These are phyloP conservation scores for Bacidia gigantensis DNA, from an alignment of 495 filamentous ascomycete species.

Conservation along the genomic window DNA sequence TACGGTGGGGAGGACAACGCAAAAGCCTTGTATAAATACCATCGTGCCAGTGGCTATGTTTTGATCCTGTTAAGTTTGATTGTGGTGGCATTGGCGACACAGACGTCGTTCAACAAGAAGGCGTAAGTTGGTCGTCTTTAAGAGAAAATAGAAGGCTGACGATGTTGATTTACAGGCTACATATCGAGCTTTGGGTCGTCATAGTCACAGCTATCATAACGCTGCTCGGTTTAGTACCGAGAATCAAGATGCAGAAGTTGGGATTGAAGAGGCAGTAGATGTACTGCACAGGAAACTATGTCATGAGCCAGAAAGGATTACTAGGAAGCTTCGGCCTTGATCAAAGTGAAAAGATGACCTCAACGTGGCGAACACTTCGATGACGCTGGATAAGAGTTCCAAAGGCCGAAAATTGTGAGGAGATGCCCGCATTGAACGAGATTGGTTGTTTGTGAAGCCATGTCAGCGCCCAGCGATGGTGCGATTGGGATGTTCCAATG, in stretches of 20 bases:
- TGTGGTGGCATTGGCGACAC: conserved; percentile 60
- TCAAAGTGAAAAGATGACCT: too few relatives aligned
- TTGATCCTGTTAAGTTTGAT: conserved; percentile 54
- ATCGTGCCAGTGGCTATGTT: conserved; percentile 65
- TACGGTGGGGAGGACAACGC: conserved; percentile 70
- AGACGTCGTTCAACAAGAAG: conserved; percentile 52
- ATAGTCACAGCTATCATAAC: conserved; percentile 45
- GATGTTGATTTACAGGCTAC: conserved; percentile 26
- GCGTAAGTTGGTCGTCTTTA: conserved; percentile 17
- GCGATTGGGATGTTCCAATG: too few relatives aligned
- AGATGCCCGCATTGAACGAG: too few relatives aligned
- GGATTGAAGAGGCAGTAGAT: conserved; percentile 32
- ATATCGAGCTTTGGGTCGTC: conserved; percentile 62
- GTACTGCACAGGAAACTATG: too few relatives aligned
- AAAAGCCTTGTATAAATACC: conserved; percentile 78
- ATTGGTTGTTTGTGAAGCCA: too few relatives aligned
- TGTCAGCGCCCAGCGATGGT: too few relatives aligned
- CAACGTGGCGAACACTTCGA: too few relatives aligned
- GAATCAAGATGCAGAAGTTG: conserved; percentile 74
- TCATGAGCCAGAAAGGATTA: too few relatives aligned
- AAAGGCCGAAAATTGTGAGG: too few relatives aligned
- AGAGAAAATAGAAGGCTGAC: neutral
- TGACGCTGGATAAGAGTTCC: too few relatives aligned
- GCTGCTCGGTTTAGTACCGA: conserved; percentile 54
- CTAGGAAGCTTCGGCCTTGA: too few relatives aligned